Evolutionary conservation across 495 filamentous ascomycete species (phyloP).

Genomic region (Hypoxylon crocopeplum): DNA sequence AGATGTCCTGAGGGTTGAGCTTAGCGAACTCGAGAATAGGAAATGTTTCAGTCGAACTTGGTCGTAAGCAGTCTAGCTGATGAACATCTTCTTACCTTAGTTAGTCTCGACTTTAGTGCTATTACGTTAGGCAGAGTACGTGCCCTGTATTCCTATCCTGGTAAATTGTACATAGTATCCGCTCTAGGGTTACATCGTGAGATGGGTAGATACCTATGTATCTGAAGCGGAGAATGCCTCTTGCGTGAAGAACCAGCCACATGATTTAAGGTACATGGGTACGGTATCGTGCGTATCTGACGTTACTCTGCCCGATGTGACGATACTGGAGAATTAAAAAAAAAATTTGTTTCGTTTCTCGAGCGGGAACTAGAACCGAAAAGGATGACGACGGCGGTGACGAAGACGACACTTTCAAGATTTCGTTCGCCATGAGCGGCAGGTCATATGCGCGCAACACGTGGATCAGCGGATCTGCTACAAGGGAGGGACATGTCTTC

Average conservation of each 20-base stretch:
- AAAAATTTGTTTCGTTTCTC: slow-evolving; percentile 20
- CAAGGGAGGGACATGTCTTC: slow-evolving; percentile 7
- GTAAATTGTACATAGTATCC: slow-evolving; percentile 9
- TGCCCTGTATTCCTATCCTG: not conserved
- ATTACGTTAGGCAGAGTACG: no score
- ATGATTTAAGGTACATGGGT: slow-evolving; percentile 14
- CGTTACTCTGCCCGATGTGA: slow-evolving; percentile 26
- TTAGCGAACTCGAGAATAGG: slow-evolving; percentile 10
- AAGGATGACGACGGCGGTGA: slow-evolving; percentile 19
- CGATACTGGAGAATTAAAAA: slow-evolving; percentile 5
- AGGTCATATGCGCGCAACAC: slow-evolving; percentile 10
- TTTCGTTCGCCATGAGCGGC: slow-evolving; percentile 10
- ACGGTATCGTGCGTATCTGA: slow-evolving; percentile 27
- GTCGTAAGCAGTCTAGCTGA: not conserved
- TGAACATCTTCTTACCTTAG: not conserved
- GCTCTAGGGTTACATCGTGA: slow-evolving; percentile 31
- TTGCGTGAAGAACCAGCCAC: slow-evolving; percentile 18
- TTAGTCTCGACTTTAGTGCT: no score
- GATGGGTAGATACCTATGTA: slow-evolving; percentile 17
- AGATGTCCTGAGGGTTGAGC: slow-evolving; percentile 9
- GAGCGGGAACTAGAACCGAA: slow-evolving; percentile 15
- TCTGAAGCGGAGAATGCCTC: slow-evolving; percentile 7
- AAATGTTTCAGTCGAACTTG: slow-evolving; percentile 21
- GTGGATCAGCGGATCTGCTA: slow-evolving; percentile 32
- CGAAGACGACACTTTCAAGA: slow-evolving; percentile 16